Conservation (phyloP, 371 early-diverging fungal species). For the Cokeromyces recurvatus region DNA sequence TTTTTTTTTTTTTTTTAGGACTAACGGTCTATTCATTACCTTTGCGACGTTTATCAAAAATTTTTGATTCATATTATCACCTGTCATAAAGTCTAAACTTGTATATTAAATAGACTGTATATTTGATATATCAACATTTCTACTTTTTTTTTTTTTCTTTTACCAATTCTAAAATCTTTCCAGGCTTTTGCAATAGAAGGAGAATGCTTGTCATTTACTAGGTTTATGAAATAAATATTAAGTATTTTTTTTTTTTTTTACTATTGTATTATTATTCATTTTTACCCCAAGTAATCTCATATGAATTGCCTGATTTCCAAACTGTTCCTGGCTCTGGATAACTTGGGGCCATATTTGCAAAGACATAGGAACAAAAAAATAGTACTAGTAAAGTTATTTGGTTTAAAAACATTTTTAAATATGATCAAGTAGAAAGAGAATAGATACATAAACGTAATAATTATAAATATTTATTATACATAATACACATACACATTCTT, state of each 20-base stretch:
- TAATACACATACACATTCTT: too few relatives aligned
- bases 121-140: not conserved
- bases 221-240: too few relatives aligned
- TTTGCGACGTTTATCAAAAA: constrained; percentile 24
- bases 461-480: too few relatives aligned
- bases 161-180: constrained; percentile 39
- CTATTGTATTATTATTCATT: too few relatives aligned
- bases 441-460: too few relatives aligned
- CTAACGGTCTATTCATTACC: too few relatives aligned
- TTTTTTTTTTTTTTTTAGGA: too few relatives aligned
- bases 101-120: too few relatives aligned
- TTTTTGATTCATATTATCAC: constrained; percentile 30
- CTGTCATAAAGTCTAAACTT: constrained; percentile 37
- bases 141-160: too few relatives aligned
- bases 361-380: constrained; percentile 1
- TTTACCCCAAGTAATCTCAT: constrained; percentile 43
- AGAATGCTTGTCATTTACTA: constrained; percentile 22
- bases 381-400: not conserved
- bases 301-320: constrained; percentile 36
- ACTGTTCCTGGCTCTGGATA: constrained; percentile 45
- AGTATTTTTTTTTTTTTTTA: too few relatives aligned
- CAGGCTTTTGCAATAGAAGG: constrained; percentile 20
- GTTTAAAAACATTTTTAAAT: constrained; percentile 1
- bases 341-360: constrained; percentile 32
- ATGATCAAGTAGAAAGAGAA: not conserved